Evolutionary conservation across 495 filamentous ascomycete genomes (phyloP), one percentile per base, ranked within the genome.

Genomic region (Hypoxylon intermedium): DNA sequence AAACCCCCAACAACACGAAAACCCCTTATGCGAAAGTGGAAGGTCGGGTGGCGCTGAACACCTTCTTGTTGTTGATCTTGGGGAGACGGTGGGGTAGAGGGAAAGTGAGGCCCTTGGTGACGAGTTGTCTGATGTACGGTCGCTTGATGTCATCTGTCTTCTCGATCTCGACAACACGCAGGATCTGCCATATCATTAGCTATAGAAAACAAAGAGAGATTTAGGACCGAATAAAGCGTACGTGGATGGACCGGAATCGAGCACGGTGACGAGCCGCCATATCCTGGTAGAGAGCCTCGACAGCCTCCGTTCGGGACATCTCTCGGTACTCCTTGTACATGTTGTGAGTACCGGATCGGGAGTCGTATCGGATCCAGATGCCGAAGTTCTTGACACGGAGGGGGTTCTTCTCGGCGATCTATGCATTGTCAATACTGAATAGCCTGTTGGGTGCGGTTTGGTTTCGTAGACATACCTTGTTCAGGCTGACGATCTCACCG

Each of bases 301-400:
- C 94, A 61, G 94, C 94, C 59, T 92, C 93, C 62, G 87, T 89
- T 77, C 94, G 86, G 74, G 90, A 92, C 83, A 96, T 90, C 86
- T 98, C 94, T 75, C 94, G 89, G 87, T 97, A 98, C 85, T 98
- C 94, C 85, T 97, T 98, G 91, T 98, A 98, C 94, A 98, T 98
- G 87, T 98, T 98, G 90, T 98, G 94, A 68, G 95, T 98, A 69
- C 94, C 94, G 69, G 95, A 98, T 79, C 94, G 94, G 47, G 95
- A 98, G 82, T 98, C 93, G 84, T 98, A 98, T 73, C 94, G 93
- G 82, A 98, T 89, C 94, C 94, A 98, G 86, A 98, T 90, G 78
- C 94, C 94, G 81, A 98, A 98, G 89, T 96, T 98, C 91, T 98
- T 98, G 85, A 98, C 92, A 82, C 96, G 96, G 72, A 91, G 84